These are phyloP conservation scores for Ascochyta clinopodiicola DNA, from an alignment of 2,329 filamentous ascomycete genomes.

Conservation along the genomic window DNA sequence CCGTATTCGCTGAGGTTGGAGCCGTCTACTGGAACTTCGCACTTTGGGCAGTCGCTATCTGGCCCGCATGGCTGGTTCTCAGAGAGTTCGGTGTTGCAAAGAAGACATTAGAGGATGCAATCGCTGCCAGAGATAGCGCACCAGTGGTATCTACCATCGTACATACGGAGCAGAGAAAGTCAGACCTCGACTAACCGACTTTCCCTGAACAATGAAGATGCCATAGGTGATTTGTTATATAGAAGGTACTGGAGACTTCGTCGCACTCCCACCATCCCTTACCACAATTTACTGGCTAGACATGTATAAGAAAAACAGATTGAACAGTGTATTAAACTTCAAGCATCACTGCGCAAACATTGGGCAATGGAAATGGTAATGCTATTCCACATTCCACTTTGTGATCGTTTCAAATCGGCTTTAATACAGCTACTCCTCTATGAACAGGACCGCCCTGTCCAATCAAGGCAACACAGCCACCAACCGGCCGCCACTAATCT, in stretches of 20 bases:
- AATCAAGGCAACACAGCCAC: slow-evolving; percentile 51
- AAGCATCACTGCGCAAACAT: too few species aligned
- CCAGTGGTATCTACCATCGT: not conserved
- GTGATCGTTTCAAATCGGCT: not conserved
- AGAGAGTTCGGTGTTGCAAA: slow-evolving; percentile 57
- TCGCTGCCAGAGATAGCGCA: not conserved
- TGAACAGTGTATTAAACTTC: too few species aligned
- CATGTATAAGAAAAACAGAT: too few species aligned
- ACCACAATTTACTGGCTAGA: not conserved
- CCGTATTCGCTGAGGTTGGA: slow-evolving; percentile 69
- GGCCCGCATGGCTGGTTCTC: slow-evolving; percentile 72
- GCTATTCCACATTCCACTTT: not conserved
- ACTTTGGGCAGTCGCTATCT: slow-evolving; percentile 68
- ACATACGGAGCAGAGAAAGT: not conserved
- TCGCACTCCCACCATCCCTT: not conserved
- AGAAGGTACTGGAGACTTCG: not conserved
- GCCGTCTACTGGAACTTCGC: slow-evolving; percentile 74
- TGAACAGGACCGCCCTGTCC: not conserved
- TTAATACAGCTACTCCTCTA: not conserved
- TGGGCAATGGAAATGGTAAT: too few species aligned
- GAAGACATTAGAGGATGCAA: slow-evolving; percentile 15
- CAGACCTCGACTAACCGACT: not conserved
- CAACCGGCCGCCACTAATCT: slow-evolving; percentile 71
- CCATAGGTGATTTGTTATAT: not conserved
- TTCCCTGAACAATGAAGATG: not conserved